Evolutionary conservation across 2,329 filamentous ascomycete species (phyloP), one percentile per base, ranked within the genome.

Genomic region (Epicoccum sorghinum): DNA sequence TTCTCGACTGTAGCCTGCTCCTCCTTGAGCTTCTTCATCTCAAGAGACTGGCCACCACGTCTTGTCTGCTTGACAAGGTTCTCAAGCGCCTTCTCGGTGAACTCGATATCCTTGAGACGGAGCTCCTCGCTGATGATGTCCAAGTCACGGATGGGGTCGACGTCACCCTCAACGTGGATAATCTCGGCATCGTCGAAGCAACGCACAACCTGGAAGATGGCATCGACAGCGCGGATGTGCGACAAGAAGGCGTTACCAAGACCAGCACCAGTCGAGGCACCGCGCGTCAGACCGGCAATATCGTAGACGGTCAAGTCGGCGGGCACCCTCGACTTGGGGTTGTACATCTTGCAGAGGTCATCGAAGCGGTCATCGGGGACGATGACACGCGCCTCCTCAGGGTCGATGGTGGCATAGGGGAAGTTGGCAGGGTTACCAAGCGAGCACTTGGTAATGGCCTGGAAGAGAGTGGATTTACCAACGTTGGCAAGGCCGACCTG

Each of bases 371-470:
- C 91, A 80, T 99, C 95, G 41, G 95, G 96, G 30, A 99, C 95
- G 69, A 99, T 87, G 78, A 99, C 95, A 69, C 93, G 91, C 61
- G 95, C 91, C 82, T 99, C 95, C 82, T 99, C 96, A 42, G 95
- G 95, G 67, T 99, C 93, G 78, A 99, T 99, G 71, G 95, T 99
- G 74, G 95, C 95, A 83, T 96, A 99, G 51, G 95, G 95, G 77
- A 98, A 99, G 82, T 99, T 99, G 82, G 95, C 95, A 70, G 96
- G 96, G 82, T 98, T 99, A 80, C 96, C 95, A 72, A 99, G 88
- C 64, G 87, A 87, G 79, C 89, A 96, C 84, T 97, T 98, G 75
- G 95, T 99, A 80, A 99, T 97, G 75, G 95, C 92, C 83, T 99
- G 96, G 86, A 99, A 99, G 71, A 99, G 87, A 30, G 96, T 99